Percentiles rank a stretch among this genome's conserved stretches.
Conservation (phyloP, 2,329 filamentous ascomycete species). For the Fusarium bulbicola region DNA sequence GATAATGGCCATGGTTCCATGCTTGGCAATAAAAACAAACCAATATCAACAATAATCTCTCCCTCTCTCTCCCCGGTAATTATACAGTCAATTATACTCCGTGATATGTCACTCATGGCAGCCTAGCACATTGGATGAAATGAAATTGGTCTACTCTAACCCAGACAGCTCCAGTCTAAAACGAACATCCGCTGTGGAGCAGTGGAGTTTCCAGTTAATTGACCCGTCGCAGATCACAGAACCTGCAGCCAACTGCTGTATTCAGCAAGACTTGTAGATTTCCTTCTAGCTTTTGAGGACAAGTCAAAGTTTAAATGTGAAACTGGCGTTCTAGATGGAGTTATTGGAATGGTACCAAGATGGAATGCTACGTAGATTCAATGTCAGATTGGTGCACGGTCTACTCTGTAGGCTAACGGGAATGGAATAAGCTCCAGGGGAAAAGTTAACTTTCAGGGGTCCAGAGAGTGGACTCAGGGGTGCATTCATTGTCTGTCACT, state of each 20-base stretch:
- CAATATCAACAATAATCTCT: not conserved
- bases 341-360: not conserved
- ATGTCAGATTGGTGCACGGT: not conserved
- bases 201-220: not conserved
- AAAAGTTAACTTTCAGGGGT: constrained; percentile 20
- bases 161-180: constrained; percentile 2
- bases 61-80: not conserved
- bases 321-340: not conserved
- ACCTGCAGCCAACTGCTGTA: not conserved
- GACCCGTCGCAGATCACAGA: not conserved
- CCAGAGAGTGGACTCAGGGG: constrained; percentile 20
- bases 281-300: not conserved
- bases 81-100: not conserved
- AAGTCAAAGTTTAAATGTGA: not conserved
- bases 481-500: not conserved
- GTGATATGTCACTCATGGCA: not conserved
- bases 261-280: not conserved
- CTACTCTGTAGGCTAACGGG: constrained; percentile 9
- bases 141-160: not conserved
- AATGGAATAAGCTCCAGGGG: constrained; percentile 20
- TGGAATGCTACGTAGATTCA: not conserved
- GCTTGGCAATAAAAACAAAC: not conserved
- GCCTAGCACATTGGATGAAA: not conserved
- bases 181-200: constrained; percentile 14
- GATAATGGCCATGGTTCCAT: not conserved